phyloP scores from a whole-genome alignment of 192 early-diverging fungal genomes.

The Diversispora epigaea region DNA sequence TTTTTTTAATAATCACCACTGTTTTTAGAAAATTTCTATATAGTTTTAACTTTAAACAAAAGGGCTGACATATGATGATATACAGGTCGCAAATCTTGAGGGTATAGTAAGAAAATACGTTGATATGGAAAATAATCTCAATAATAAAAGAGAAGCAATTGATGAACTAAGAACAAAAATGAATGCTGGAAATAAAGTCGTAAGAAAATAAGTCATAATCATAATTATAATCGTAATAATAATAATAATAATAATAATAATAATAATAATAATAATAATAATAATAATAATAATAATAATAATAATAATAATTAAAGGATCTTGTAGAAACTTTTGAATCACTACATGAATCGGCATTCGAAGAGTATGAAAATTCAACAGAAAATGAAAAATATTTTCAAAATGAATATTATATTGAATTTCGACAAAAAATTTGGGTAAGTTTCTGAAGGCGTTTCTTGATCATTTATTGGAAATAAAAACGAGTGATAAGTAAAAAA shows the following conservation, averaged over 20 bases:
- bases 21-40: not conserved
- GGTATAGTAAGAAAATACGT: constrained; percentile 21
- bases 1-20: not conserved
- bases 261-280: not conserved
- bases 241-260: not conserved
- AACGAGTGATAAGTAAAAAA: not conserved
- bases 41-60: too few relatives aligned
- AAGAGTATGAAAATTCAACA: not conserved
- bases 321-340: constrained; percentile 17
- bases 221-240: too few relatives aligned
- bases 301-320: constrained; percentile 30
- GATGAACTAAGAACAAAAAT: not conserved
- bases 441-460: not conserved
- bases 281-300: not conserved
- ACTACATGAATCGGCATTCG: not conserved
- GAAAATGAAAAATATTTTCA: constrained; percentile 29
- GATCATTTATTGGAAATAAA: not conserved
- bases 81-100: constrained; percentile 29
- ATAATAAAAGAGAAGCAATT: constrained; percentile 6
- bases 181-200: constrained; percentile 20
- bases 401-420: constrained; percentile 27
- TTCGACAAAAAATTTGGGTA: constrained; percentile 41
- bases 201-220: constrained; percentile 32
- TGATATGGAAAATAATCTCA: constrained; percentile 29
- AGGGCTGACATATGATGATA: not conserved